Evolutionary conservation across 1,139 yeast genomes (phyloP).

Genomic region (Yamadazyma buinensis): DNA sequence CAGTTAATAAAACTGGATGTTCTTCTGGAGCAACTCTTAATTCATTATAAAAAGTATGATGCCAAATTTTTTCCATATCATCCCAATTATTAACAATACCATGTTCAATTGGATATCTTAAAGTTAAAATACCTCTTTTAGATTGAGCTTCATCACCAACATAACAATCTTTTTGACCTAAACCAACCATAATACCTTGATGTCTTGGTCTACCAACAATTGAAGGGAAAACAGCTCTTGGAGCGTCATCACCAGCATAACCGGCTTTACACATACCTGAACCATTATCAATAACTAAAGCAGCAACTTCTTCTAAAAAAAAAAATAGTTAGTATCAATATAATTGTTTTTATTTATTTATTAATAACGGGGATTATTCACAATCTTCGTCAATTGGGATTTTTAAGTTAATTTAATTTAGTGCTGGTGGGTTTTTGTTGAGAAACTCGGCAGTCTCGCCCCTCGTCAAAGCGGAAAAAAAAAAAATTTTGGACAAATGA

Average conservation of each 20-base stretch:
- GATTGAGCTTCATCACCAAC: constrained; percentile 99
- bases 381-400: too few relatives aligned
- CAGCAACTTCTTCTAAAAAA: constrained; percentile 49
- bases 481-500: too few relatives aligned
- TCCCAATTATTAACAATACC: constrained; percentile 99
- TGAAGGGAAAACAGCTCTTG: constrained; percentile 99
- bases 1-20: constrained; percentile 96
- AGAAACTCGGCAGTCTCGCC: too few relatives aligned
- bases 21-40: constrained; percentile 99
- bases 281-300: constrained; percentile 98
- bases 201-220: constrained; percentile 99
- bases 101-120: constrained; percentile 99
- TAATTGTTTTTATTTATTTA: too few relatives aligned
- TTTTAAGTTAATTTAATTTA: too few relatives aligned
- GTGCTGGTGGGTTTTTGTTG: too few relatives aligned
- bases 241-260: constrained; percentile 99
- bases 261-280: constrained; percentile 99
- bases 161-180: constrained; percentile 99
- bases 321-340: constrained; percentile 22
- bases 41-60: constrained; percentile 96
- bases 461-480: too few relatives aligned
- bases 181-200: constrained; percentile 99
- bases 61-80: constrained; percentile 99
- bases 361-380: too few relatives aligned
- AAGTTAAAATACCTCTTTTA: constrained; percentile 98